phyloP scores from a whole-genome alignment of 805 yeast genomes.

The Pichia membranifaciens region DNA sequence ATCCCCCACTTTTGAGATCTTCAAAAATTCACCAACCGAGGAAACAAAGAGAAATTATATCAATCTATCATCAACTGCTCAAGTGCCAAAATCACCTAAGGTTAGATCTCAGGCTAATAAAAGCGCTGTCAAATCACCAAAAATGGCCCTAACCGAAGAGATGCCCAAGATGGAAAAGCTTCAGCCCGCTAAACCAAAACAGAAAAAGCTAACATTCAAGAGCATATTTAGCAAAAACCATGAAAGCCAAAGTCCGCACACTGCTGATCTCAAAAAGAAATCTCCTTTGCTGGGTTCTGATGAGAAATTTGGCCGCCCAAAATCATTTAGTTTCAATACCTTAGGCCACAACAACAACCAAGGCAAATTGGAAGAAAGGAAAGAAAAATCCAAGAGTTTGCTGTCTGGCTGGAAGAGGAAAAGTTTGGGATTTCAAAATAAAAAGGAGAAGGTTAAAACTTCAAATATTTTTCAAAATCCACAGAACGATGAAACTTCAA shows the following conservation, averaged over 20 bases:
- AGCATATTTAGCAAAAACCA: conserved; percentile 23
- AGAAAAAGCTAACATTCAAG: conserved; percentile 24
- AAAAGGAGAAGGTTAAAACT: not conserved
- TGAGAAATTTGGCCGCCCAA: conserved; percentile 10
- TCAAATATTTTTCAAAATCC: not conserved
- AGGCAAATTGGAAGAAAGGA: conserved; percentile 15
- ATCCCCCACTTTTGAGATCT: conserved; percentile 14
- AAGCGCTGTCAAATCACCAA: conserved; percentile 1
- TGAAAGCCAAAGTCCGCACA: not conserved
- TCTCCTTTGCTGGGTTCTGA: not conserved
- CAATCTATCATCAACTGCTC: conserved; percentile 4
- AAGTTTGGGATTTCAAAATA: conserved; percentile 16
- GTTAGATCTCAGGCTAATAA: not conserved
- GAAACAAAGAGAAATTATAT: conserved; percentile 4
- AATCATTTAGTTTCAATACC: conserved; percentile 12
- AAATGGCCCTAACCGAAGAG: not conserved
- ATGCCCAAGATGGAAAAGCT: not conserved
- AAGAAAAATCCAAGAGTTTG: conserved; percentile 27
- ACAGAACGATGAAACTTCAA: not conserved
- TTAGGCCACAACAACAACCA: conserved; percentile 5
- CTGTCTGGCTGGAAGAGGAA: conserved; percentile 29
- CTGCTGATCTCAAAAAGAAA: not conserved
- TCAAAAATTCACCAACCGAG: conserved; percentile 7
- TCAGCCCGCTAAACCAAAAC: conserved; percentile 12
- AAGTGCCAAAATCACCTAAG: conserved; percentile 2